Base-by-base conservation (phyloP, 1,284 basidiomycete species). In the Malassezia yamatoensis region DNA sequence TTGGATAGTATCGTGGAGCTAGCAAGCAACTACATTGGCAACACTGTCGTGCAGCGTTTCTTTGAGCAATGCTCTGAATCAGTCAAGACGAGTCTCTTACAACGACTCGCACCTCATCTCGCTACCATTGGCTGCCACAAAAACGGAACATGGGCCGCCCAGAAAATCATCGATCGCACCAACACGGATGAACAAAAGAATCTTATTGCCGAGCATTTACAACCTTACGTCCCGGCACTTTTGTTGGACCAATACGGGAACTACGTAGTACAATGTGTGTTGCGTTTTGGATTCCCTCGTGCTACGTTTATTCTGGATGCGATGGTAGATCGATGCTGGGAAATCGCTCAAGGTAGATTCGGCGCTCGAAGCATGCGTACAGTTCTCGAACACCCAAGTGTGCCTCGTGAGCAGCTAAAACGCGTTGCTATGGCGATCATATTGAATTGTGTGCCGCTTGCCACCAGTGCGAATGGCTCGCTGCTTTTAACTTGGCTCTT, bases 111-210 rank as follows among this genome's bases (percentile, higher is more conserved):
- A 2, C 94, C 94, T 50, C 87, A 94, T 75, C 80, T 99, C 21
- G 94, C 93, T 24, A 89, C 89, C 82, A 94, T 96, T 63, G 94
- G 94, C 47, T 90, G 93, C 49, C 94, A 99, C 80, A 98, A 98
- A 79, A 98, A 98, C 68, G 94, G 94, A 38, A 99, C 94, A 0
- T 98, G 94, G 94, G 93, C 94, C 0, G 93, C 91, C 2, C 94
- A 98, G 77, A 71, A 76, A 81, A 93, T 96, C 72, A 96, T 98
- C 63, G 91, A 96, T 77, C 65, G 64, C 48, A 87, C 91, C 41
- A 82, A 84, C 52, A 85, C 82, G n/a, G 83, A 86, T 6, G 90
- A 94, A 59, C 94, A 98, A 75, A 81, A 90, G 53, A 80, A 80
- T 3, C 77, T 96, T 36, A 85, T 99, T 68, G 83, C 86, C 42